Percentiles rank a stretch among this genome's conserved stretches.
These are phyloP conservation scores for Fusarium sulawesiense DNA, from an alignment of 2,329 filamentous ascomycete genomes.

Conservation along the genomic window DNA sequence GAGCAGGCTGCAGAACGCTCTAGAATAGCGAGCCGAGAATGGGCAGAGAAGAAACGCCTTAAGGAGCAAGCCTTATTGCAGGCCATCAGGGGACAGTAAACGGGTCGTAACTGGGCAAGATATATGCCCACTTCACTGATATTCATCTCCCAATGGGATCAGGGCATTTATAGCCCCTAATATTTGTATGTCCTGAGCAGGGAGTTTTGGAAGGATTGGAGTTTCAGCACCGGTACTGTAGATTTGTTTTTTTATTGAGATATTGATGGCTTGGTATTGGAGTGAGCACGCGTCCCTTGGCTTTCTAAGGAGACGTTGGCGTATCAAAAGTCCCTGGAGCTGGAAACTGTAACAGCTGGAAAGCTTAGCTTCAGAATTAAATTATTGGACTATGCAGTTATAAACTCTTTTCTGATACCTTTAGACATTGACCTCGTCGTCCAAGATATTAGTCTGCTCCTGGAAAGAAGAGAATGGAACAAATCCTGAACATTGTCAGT, in stretches of 20 bases:
- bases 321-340: constrained; percentile 1
- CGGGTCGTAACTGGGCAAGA: neutral
- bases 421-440: neutral
- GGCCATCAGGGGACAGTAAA: constrained; percentile 17
- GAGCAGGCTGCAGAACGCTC: constrained; percentile 72
- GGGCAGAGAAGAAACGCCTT: constrained; percentile 68
- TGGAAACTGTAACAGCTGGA: constrained; percentile 26
- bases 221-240: constrained; percentile 33
- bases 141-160: neutral
- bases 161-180: neutral
- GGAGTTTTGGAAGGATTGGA: constrained; percentile 39
- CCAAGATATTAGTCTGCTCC: neutral
- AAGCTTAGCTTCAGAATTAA: constrained; percentile 28
- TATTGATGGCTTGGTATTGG: constrained; percentile 29
- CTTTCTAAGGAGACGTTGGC: constrained; percentile 8
- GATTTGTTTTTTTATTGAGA: constrained; percentile 28
- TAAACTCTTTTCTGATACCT: neutral
- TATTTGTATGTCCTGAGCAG: constrained; percentile 16
- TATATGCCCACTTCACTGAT: neutral
- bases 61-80: constrained; percentile 50
- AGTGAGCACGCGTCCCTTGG: constrained; percentile 22
- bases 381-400: neutral
- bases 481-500: neutral
- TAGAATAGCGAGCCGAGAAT: constrained; percentile 68
- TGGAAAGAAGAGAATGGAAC: neutral